Evolutionary conservation across 1,284 basidiomycete genomes (phyloP), one percentile per base, ranked within the genome.

Genomic region (Inonotus hispidus): DNA sequence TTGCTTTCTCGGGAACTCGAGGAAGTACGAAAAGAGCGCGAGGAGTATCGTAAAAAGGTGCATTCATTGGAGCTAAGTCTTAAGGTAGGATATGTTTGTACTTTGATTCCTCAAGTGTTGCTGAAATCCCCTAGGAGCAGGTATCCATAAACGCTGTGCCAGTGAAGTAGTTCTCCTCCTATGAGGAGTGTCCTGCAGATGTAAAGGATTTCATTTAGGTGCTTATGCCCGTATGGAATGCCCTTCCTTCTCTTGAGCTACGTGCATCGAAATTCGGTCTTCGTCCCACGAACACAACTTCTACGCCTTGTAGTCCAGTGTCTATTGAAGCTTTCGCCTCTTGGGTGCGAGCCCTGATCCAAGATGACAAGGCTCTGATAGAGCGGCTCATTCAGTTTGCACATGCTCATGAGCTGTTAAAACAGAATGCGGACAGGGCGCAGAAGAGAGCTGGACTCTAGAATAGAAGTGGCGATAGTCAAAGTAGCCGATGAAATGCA

Each of bases 211-310:
- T 91, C 61, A 75, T 85, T 49, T 74, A 83, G 2, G 72, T 86
- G 27, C 80, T 95, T 35, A 79, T 81, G 53, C 83, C 88, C 5
- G 67, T 94, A n/a, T 95, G 93, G 92, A 72, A 78, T 2, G 77
- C 87, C 38, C 81, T 95, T 0, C 93, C 93, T 5, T 88, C 90
- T 0, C 84, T 89, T 4, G 87, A 90, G 71, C 80, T 84, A 19
- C 87, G 92, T 41, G 84, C 83, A 2, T 75, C 82, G 56, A 89
- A 85, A 65, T 81, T 92, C 60, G 77, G 78, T 14, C 69, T 69
- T 32, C 77, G 80, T 35, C 71, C 77, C 19, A 76, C 77, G 2
- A 65, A 74, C 0, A 73, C 79, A 0, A 67, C 71, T 3, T 72
- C 73, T 3, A 76, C 74, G 3, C 76, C 75, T 4, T 71, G 72